Evolutionary conservation across 2,329 filamentous ascomycete species (phyloP), one percentile per base, ranked within the genome.

Genomic region (Pochonia chlamydosporia): DNA sequence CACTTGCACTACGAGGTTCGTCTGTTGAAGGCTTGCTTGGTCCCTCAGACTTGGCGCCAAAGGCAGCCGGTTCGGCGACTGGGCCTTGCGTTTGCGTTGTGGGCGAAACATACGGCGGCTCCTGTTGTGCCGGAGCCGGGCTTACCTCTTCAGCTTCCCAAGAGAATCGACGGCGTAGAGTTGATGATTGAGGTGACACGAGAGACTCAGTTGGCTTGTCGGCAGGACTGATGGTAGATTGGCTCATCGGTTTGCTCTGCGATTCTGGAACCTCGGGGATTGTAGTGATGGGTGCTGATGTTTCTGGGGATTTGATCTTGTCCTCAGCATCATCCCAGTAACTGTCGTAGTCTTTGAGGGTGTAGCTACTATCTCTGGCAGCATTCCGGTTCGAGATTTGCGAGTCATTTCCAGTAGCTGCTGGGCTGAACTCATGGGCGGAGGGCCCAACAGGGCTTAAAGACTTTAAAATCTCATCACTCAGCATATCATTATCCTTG

Each of bases 401-500:
- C 8, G 60, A 50, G 11, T 49, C 49, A 21, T 53, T 49, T 6
- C 50, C 40, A 18, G 51, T 53, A 8, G 55, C 53, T 13, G 48
- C 51, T 8, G 10, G 33, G 8, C 16, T 49, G 47, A 24, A 53
- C 47, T 21, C 47, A 2, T 57, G 47, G 5, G 49, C 36, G 31
- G 57, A 37, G 25, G 40, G 52, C 13, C 65, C 66, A 11, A 69
- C 60, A 0, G 82, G 76, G 46, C 75, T 82, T 2, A 91, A 69
- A 36, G 81, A 86, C 49, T 79, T 81, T 45, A 89, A 81, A 46
- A 91, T 91, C 56, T 91, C 87, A 49, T 88, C 84, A 24, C 82
- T 76, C 40, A 91, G 63, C 47, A 78, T 73, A 54, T 91, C 87
- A 56, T 79, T 89, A 57, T 89, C 85, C 54, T 84, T 79, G 49